Evolutionary conservation across 805 yeast genomes (phyloP), one percentile per base, ranked within the genome.

Genomic region (Blastobotrys americana): DNA sequence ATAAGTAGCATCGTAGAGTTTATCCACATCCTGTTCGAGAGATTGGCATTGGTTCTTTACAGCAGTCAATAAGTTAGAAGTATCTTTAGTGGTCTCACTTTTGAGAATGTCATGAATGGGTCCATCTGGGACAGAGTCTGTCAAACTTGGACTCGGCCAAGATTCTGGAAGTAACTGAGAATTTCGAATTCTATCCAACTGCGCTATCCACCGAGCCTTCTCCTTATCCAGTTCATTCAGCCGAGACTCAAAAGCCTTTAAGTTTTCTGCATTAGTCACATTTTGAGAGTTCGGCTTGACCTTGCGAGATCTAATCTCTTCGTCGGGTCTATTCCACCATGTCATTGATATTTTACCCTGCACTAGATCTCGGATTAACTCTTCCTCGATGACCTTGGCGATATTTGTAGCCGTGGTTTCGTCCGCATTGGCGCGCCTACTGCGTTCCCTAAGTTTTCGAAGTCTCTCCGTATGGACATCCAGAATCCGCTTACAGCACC

Each of bases 351-450:
- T 69, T 45, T 70, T 68, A 5, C 85, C 86, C 33, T 77, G 73
- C 15, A 70, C 66, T 44, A 84, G 60, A 52, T 79, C 86, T 22
- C 72, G 62, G 5, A 82, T 61, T 3, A 82, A 54, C 54, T 81
- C 86, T 43, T 79, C 81, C 55, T 78, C 74, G 35, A 84, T 79
- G 2, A 77, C 77, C 46, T 76, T 73, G 17, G 87, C 82, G 33
- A 81, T 52, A 31, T 38, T 46, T 22, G 44, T 17, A 3, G 58
- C 57, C n/a, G 57, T 55, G 34, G 41, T 51, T 25, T 44, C 57
- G 28, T 42, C 57, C 46, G 49, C 52, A 53, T 47, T 61, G 51
- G 52, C 51, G 54, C 34, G 47, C 45, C 42, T 52, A 45, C 33
- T 51, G 48, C 50, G 54, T 34, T 52, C 59, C 41, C 62, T 67